Percentiles rank a stretch among this genome's conserved stretches.
These are phyloP conservation scores for Cercospora sesami DNA, from an alignment of 2,329 filamentous ascomycete genomes.

Conservation along the genomic window DNA sequence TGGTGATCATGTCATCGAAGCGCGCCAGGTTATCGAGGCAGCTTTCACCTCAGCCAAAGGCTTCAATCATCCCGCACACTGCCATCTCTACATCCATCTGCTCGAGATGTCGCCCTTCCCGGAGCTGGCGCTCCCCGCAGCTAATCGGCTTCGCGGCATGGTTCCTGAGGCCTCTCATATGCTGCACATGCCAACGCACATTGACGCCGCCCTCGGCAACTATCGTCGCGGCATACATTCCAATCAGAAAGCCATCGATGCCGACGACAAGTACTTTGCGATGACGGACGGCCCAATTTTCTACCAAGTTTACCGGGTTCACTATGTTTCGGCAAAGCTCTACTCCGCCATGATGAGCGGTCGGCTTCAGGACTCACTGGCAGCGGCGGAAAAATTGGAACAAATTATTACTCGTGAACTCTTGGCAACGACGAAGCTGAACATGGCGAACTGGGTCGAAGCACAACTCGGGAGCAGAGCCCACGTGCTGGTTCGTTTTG, in stretches of 20 bases:
- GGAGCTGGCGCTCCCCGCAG: neutral
- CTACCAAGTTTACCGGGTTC: neutral
- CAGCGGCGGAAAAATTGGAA: neutral
- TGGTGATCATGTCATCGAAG: neutral
- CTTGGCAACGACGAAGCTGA: neutral
- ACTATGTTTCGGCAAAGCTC: neutral
- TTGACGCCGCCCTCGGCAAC: neutral
- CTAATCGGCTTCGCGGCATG: neutral
- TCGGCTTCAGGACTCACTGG: neutral
- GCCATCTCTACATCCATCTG: neutral
- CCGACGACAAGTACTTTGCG: neutral
- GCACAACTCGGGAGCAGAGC: neutral
- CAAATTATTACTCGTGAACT: neutral
- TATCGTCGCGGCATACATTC: neutral
- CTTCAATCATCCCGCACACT: neutral
- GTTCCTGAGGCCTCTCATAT: neutral
- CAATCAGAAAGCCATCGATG: neutral
- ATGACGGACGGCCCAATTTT: neutral
- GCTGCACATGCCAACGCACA: neutral
- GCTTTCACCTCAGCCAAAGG: neutral
- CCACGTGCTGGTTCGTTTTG: neutral
- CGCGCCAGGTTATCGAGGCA: neutral
- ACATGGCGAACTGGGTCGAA: neutral
- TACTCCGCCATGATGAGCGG: neutral
- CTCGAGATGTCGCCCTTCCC: neutral